phyloP scores from a whole-genome alignment of 2,329 filamentous ascomycete genomes.

The Cercospora berteroae region DNA sequence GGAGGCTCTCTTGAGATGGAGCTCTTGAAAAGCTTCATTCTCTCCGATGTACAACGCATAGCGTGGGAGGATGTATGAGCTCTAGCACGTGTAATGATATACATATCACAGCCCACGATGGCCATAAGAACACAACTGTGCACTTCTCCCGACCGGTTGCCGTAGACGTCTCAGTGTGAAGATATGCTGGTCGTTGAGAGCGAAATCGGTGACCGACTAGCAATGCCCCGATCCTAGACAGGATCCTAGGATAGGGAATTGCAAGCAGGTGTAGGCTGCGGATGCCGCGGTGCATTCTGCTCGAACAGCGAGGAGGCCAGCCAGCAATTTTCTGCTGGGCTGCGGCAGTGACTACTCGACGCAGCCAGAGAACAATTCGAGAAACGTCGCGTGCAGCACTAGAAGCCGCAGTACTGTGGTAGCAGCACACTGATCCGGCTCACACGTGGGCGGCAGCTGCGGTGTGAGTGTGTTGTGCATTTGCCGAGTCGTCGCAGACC shows the following conservation, averaged over 20 bases:
- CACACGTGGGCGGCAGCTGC: neutral
- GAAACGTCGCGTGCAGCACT: neutral
- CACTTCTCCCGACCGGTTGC: neutral
- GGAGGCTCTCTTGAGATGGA: neutral
- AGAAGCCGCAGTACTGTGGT: neutral
- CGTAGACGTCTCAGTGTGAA: neutral
- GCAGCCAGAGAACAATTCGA: neutral
- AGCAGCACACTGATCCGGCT: neutral
- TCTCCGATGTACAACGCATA: constrained; percentile 1
- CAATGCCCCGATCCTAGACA: neutral
- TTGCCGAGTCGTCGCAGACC: constrained; percentile 4
- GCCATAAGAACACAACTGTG: neutral
- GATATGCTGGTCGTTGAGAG: neutral
- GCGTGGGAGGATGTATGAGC: constrained; percentile 9
- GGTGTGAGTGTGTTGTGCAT: neutral
- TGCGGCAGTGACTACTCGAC: neutral
- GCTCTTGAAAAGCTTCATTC: neutral
- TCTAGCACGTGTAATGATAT: constrained; percentile 12
- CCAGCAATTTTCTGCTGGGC: neutral
- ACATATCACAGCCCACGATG: neutral
- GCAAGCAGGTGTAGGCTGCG: neutral
- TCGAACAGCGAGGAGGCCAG: neutral
- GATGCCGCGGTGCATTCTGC: neutral
- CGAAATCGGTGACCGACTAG: neutral
- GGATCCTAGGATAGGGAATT: neutral